Percentiles rank a stretch among this genome's conserved stretches.
phyloP scores from a whole-genome alignment of 805 yeast species.

The Monosporozyma yasuniensis region DNA sequence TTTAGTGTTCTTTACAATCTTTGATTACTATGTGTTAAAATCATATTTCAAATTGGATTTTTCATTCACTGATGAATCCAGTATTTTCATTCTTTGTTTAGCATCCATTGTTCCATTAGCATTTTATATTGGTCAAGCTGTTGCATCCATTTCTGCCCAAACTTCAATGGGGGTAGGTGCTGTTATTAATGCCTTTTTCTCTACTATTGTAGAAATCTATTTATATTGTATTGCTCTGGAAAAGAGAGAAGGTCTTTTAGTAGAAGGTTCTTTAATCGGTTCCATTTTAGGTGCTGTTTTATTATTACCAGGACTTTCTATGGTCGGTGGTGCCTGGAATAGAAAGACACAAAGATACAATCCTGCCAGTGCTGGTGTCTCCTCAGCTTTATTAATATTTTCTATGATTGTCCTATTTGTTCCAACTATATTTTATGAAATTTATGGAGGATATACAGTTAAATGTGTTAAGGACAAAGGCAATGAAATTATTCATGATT shows the following conservation, averaged over 20 bases:
- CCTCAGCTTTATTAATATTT: slow-evolving; percentile 88
- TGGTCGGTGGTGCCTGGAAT: slow-evolving; percentile 94
- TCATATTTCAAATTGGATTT: slow-evolving; percentile 32
- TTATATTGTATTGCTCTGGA: slow-evolving; percentile 83
- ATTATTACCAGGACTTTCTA: slow-evolving; percentile 84
- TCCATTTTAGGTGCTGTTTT: slow-evolving; percentile 88
- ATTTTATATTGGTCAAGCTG: slow-evolving; percentile 96
- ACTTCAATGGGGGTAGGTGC: slow-evolving; percentile 99
- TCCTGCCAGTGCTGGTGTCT: slow-evolving; percentile 94
- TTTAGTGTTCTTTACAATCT: slow-evolving; percentile 72
- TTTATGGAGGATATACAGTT: slow-evolving; percentile 80
- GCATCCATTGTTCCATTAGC: slow-evolving; percentile 88
- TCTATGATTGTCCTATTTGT: slow-evolving; percentile 87
- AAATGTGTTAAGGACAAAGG: slow-evolving; percentile 39
- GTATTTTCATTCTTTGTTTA: slow-evolving; percentile 66
- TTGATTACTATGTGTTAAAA: slow-evolving; percentile 61
- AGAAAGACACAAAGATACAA: slow-evolving; percentile 92
- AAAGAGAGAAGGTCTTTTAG: slow-evolving; percentile 78
- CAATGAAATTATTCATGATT: slow-evolving; percentile 3
- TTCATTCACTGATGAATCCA: slow-evolving; percentile 45
- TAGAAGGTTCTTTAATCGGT: slow-evolving; percentile 94
- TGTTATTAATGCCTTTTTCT: slow-evolving; percentile 93
- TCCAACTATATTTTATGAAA: slow-evolving; percentile 82
- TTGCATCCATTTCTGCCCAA: slow-evolving; percentile 97
- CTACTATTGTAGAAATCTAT: slow-evolving; percentile 89